Percentiles rank a stretch among this genome's conserved stretches.
These are phyloP conservation scores for Penicillium bovifimosum DNA, from an alignment of 495 filamentous ascomycete genomes.

Conservation along the genomic window DNA sequence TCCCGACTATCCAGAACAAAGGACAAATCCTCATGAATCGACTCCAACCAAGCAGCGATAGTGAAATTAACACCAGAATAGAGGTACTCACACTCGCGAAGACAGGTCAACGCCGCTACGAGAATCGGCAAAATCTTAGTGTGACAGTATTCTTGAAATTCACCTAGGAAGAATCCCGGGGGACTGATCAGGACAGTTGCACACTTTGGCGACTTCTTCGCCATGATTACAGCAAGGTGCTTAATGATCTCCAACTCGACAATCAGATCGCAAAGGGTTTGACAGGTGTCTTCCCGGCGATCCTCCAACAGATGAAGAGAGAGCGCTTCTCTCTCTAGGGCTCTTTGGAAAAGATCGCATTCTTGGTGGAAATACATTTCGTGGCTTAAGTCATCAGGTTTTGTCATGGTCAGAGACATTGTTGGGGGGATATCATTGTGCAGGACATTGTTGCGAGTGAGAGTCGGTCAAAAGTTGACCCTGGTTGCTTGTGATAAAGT, in stretches of 20 bases:
- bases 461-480: not conserved
- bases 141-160: not conserved
- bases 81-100: not conserved
- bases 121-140: not conserved
- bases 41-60: not conserved
- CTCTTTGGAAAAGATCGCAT: not conserved
- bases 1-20: not conserved
- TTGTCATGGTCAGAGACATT: not conserved
- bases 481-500: not conserved
- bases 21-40: not conserved
- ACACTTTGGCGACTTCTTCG: not conserved
- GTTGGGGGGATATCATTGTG: not conserved
- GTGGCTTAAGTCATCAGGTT: not conserved
- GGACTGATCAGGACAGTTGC: not conserved
- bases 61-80: not conserved
- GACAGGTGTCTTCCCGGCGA: not conserved
- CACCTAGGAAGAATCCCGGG: not conserved
- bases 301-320: not conserved
- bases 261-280: not conserved
- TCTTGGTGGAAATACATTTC: not conserved
- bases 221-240: not conserved
- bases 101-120: not conserved
- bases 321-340: not conserved
- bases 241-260: not conserved
- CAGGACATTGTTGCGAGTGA: not conserved